Base-by-base conservation (phyloP, 768 basidiomycete genomes). In the Postia placenta region DNA sequence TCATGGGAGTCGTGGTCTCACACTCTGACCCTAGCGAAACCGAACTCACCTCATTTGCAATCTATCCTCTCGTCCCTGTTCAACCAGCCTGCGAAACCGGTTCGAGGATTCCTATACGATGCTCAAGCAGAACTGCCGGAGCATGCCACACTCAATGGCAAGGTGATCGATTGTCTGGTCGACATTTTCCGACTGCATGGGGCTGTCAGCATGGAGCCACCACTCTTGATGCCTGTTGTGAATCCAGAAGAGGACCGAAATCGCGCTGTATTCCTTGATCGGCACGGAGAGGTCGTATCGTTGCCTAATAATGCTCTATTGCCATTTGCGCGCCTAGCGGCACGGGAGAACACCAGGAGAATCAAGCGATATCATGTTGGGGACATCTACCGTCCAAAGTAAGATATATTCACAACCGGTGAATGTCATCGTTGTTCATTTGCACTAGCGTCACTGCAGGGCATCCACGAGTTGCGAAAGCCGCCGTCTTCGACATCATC, bases 121-220 rank as follows among this genome's bases (percentile, higher is more conserved):
- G 68, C 74, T 37, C 82, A 86, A 49, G 70, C 74, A 4, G 82
- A 85, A 54, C 67, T 79, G 19, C 81, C 84, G 4, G 84, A 88
- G 60, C 78, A 89, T 65, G 72, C 82, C 5, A 73, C 81, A 19
- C 63, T 94, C 56, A 86, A 82, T 56, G 78, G 80, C 11, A 80
- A 84, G 3, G 88, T 94, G 4, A 76, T 85, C 53, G 88, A 93
- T 42, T 80, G 82, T 15, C 69, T 96, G 4, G 72, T 78, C 2
- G 70, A 83, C 1, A 82, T 93, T 15, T 94, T 95, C 65, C 80
- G 84, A 30, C 74, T 94, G 4, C 94, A 94, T 60, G 94, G 94
- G 5, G 93, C 94, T 2, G 80, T 95, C 1, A 82, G 92, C 54
- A 84, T 85, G 66, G 87, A 89, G 56, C 85, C 92, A 0, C 86